A percentile compares a stretch with the other conserved stretches of the same genome.
These are phyloP conservation scores for Effrenium voratum DNA, from an alignment of 73 alveolate genomes.

Conservation along the genomic window DNA sequence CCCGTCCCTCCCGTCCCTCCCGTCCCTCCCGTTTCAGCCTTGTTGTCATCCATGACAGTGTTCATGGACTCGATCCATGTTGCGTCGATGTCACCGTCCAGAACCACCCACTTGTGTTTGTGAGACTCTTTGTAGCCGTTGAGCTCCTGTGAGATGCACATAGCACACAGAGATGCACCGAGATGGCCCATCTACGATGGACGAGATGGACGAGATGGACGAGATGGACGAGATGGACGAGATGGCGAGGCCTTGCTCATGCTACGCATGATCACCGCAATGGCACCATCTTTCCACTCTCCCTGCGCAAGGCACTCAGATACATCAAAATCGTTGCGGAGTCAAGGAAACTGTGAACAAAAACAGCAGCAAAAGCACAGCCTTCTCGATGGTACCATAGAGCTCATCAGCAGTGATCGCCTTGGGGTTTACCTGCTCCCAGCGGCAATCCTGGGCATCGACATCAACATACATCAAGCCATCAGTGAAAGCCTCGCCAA, in stretches of 20 bases:
- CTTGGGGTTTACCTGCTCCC: constrained; percentile 99
- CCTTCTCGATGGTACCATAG: constrained; percentile 97
- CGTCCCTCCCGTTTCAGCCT: no score
- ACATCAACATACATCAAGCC: background rate
- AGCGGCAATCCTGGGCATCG: constrained; percentile 81
- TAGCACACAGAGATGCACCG: background rate
- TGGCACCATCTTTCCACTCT: constrained; percentile 99
- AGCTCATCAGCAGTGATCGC: constrained; percentile 99
- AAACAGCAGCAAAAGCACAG: background rate
- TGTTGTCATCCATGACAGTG: constrained; percentile 99
- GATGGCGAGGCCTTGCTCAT: constrained; percentile 95
- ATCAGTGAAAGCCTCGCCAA: background rate
- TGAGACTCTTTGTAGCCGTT: constrained; percentile 98
- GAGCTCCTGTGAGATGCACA: constrained; percentile 22
- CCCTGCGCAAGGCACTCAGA: background rate
- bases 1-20: no score
- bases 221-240: background rate
- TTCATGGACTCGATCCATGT: constrained; percentile 99
- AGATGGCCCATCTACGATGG: background rate
- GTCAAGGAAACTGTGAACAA: background rate
- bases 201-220: background rate
- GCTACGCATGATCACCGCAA: constrained; percentile 99
- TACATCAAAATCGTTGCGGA: background rate
- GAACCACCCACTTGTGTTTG: constrained; percentile 99
- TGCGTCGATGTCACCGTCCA: constrained; percentile 99